Evolutionary conservation across 2,329 filamentous ascomycete genomes (phyloP).

Genomic region (Microsporum canis): DNA sequence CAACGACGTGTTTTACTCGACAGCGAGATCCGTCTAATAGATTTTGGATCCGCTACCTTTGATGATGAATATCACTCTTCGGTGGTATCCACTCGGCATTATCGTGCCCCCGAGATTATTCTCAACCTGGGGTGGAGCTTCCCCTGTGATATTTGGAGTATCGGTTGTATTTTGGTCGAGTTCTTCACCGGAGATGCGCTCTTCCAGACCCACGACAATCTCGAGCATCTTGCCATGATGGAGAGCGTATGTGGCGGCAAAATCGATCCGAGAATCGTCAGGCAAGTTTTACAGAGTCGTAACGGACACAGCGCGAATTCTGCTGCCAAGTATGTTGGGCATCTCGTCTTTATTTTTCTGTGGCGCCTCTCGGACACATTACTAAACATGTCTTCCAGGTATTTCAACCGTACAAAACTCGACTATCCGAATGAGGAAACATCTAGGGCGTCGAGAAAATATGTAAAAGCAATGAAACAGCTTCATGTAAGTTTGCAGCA

Average conservation of each 20-base stretch:
- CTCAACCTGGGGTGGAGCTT: constrained; percentile 57
- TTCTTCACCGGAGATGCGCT: constrained; percentile 58
- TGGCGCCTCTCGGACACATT: constrained; percentile 11
- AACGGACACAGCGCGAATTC: constrained; percentile 41
- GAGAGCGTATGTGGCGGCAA: constrained; percentile 48
- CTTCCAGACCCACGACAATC: constrained; percentile 58
- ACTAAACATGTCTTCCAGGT: constrained; percentile 34
- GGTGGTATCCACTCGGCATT: constrained; percentile 56
- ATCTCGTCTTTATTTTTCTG: constrained; percentile 8
- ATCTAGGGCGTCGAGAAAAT: constrained; percentile 52
- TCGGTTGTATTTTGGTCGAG: constrained; percentile 56
- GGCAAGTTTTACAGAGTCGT: constrained; percentile 40
- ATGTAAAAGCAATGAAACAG: constrained; percentile 57
- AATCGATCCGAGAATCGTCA: constrained; percentile 45
- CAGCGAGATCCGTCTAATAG: constrained; percentile 55
- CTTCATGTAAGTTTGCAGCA: constrained; percentile 38
- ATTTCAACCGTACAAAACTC: constrained; percentile 46
- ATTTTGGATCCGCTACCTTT: constrained; percentile 58
- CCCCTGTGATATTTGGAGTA: constrained; percentile 59
- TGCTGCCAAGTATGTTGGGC: constrained; percentile 43
- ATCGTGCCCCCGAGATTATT: constrained; percentile 57
- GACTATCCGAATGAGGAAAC: constrained; percentile 55
- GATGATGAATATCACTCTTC: constrained; percentile 59
- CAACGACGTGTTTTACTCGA: constrained; percentile 53
- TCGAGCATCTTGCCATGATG: constrained; percentile 60